phyloP scores from a whole-genome alignment of 169 alveolate genomes.

The Babesia divergens region DNA sequence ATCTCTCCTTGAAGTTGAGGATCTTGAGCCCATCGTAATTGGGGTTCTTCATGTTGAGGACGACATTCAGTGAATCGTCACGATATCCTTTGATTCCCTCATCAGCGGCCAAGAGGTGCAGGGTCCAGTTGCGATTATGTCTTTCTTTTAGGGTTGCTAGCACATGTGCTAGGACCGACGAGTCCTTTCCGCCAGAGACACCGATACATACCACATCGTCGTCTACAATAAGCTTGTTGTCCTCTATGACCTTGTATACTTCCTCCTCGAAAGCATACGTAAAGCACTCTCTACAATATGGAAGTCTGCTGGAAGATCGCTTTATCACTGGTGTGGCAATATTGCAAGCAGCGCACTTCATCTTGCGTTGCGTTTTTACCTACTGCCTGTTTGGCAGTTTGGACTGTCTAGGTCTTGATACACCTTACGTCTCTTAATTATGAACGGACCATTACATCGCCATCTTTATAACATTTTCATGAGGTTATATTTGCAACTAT shows the following conservation, averaged over 20 bases:
- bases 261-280: conserved; percentile 90
- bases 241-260: conserved; percentile 85
- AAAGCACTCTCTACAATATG: conserved; percentile 91
- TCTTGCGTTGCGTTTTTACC: background rate
- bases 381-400: too few species aligned
- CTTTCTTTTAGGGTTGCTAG: conserved; percentile 87
- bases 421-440: too few species aligned
- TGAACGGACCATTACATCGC: too few species aligned
- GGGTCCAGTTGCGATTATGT: conserved; percentile 87
- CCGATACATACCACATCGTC: conserved; percentile 94
- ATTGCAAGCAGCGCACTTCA: conserved; percentile 73
- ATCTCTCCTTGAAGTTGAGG: conserved; percentile 86
- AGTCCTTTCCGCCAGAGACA: conserved; percentile 98
- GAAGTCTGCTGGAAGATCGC: conserved; percentile 86
- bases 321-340: conserved; percentile 81
- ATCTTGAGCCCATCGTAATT: conserved; percentile 87
- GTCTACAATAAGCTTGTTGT: conserved; percentile 66
- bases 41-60: conserved; percentile 76
- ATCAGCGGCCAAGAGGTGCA: conserved; percentile 92
- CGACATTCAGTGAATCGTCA: conserved; percentile 93
- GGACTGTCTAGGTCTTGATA: too few species aligned
- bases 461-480: too few species aligned
- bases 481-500: too few species aligned
- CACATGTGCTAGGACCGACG: conserved; percentile 94
- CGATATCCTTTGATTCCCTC: conserved; percentile 98